Conservation (phyloP, 1,284 basidiomycete genomes). For the Leccinum pachyderme region DNA sequence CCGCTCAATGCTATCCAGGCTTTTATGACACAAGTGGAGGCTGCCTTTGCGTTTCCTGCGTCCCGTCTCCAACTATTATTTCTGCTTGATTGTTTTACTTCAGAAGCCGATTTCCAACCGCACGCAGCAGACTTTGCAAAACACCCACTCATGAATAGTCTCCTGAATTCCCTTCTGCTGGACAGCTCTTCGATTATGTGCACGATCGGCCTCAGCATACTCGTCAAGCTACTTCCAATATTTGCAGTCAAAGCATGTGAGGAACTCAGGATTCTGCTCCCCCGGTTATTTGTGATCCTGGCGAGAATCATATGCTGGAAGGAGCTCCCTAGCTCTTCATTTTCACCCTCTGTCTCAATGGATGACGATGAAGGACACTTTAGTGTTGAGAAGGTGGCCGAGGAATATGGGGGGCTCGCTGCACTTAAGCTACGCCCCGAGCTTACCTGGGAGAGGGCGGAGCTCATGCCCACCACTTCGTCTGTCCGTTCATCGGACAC, state of each 20-base stretch:
- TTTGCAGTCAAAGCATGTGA: constrained; percentile 62
- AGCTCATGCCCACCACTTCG: constrained; percentile 53
- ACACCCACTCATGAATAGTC: constrained; percentile 59
- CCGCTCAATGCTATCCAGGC: constrained; percentile 42
- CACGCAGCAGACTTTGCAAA: constrained; percentile 52
- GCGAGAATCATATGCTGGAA: constrained; percentile 73
- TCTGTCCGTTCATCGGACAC: constrained; percentile 54
- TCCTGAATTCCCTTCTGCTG: constrained; percentile 62
- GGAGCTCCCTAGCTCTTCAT: constrained; percentile 39
- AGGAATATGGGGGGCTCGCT: constrained; percentile 22
- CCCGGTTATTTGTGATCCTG: constrained; percentile 61
- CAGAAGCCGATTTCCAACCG: constrained; percentile 49
- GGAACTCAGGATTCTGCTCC: constrained; percentile 56
- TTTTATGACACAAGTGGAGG: constrained; percentile 61
- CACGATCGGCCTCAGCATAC: constrained; percentile 56
- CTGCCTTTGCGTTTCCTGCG: constrained; percentile 55
- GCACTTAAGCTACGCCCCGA: constrained; percentile 48
- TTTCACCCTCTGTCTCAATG: constrained; percentile 27
- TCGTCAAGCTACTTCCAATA: constrained; percentile 71
- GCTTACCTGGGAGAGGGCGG: constrained; percentile 63
- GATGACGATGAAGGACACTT: constrained; percentile 36
- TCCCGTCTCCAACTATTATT: constrained; percentile 67
- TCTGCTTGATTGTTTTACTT: constrained; percentile 59
- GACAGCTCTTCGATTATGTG: constrained; percentile 72
- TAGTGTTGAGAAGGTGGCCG: constrained; percentile 35